A percentile compares a stretch with the other conserved stretches of the same genome.
These are phyloP conservation scores for Krasilnikovozyma curviuscula DNA, from an alignment of 768 basidiomycete genomes.

Conservation along the genomic window DNA sequence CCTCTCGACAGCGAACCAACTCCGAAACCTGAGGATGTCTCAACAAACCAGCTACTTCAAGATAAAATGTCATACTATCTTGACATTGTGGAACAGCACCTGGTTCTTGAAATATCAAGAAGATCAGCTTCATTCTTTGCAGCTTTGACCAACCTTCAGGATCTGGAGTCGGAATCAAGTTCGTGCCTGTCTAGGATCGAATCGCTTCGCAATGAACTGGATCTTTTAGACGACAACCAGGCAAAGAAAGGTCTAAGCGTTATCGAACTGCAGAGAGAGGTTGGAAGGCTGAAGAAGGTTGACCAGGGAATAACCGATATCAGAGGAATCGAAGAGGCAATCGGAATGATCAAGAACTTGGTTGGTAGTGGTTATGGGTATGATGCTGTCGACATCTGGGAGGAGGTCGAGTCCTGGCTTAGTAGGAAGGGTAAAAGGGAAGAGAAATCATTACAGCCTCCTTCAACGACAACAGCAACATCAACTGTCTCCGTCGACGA, in stretches of 20 bases:
- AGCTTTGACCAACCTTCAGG: conserved; percentile 80
- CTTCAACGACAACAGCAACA: no score
- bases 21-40: conserved; percentile 8
- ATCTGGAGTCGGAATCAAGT: conserved; percentile 72
- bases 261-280: conserved; percentile 37
- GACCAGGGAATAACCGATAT: conserved; percentile 45
- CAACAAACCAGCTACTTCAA: conserved; percentile 44
- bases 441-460: no score
- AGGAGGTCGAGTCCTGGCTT: conserved; percentile 24
- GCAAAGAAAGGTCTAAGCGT: conserved; percentile 64
- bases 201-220: conserved; percentile 48
- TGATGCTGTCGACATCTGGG: conserved; percentile 43
- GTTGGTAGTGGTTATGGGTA: conserved; percentile 77
- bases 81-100: conserved; percentile 84
- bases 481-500: no score
- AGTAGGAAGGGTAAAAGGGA: conserved; percentile 8
- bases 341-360: conserved; percentile 46
- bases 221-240: conserved; percentile 52
- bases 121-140: conserved; percentile 90
- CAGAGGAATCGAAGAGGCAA: conserved; percentile 55
- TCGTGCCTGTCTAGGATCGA: conserved; percentile 59
- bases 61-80: conserved; percentile 82
- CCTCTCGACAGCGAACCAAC: conserved; percentile 5
- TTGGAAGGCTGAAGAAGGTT: conserved; percentile 37
- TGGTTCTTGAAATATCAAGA: conserved; percentile 73